Base-by-base conservation (phyloP, 2,329 filamentous ascomycete genomes). In the Helminthosporium solani region DNA sequence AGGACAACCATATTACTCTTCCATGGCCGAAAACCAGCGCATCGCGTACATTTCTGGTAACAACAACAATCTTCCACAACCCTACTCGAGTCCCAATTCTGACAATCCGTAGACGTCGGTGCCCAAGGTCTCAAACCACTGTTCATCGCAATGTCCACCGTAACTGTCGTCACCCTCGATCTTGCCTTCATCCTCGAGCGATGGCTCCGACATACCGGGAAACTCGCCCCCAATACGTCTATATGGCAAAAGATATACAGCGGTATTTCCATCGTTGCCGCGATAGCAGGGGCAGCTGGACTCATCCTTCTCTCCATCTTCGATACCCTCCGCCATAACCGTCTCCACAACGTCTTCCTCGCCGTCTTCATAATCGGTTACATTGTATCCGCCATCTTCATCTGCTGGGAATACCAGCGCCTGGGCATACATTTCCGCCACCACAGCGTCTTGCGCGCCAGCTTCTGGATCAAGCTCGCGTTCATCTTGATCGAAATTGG, bases 341-440 rank as follows among this genome's bases (percentile, higher is more conserved):
- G 57, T 1, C 66, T 87, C 47, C 94, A 99, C 67, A 78, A 89
- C 61, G 75, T 83, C 2, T 95, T 95, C 71, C 73, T 99, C 28
- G 71, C 81, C 1, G 71, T 96, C 41, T 99, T 99, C 70, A 89
- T 96, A 40, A 83, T 71, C 12, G 94, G 90, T 27, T 97, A 95
- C 68, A 75, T 96, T 43, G 66, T 96, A 44, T 89, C 85, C 3
- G 91, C 92, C 45, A 79, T 96, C 57, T 92, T 91, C 70, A 87
- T 92, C 55, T 96, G 91, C 75, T 84, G 83, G 74, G 90, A 96
- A 69, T 96, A 95, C 69, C 86, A 94, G 62, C 84, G 88, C 2
- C 79, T 97, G 1, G 90, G 90, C 20, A 83, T 86, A 42, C 85
- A 86, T 66, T 88, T 91, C 75, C 86, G 86, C 52, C 75, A 90